Evolutionary conservation across 805 yeast genomes (phyloP).

Genomic region (Ogataea angusta): DNA sequence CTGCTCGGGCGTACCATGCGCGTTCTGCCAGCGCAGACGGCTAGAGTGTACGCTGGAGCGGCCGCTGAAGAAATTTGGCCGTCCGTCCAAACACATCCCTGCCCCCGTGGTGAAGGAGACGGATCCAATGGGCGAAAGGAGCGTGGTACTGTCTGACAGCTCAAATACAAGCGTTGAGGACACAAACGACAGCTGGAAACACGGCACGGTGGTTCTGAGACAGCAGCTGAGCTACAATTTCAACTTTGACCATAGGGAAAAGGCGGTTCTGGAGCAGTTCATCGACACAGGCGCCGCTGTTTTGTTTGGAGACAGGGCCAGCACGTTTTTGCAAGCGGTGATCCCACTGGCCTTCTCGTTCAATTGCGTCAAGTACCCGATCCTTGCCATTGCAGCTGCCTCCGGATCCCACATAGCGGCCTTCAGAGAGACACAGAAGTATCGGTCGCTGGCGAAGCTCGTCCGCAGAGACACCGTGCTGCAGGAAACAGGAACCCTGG

Average conservation of each 20-base stretch:
- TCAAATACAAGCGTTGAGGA: background rate
- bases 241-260: conserved; percentile 1
- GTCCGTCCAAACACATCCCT: conserved; percentile 5
- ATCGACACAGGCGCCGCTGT: background rate
- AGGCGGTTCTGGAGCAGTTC: conserved; percentile 1
- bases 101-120: background rate
- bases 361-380: background rate
- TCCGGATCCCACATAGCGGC: background rate
- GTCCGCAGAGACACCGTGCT: background rate
- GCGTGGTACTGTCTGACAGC: background rate
- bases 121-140: background rate
- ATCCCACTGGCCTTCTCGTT: conserved; percentile 2
- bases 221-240: conserved; percentile 4
- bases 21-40: conserved; percentile 1
- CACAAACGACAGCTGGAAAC: background rate
- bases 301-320: conserved; percentile 1
- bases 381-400: conserved; percentile 3
- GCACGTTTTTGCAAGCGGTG: background rate
- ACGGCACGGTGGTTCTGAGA: background rate
- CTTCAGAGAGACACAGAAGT: conserved; percentile 4
- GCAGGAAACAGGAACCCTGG: background rate
- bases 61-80: conserved; percentile 8
- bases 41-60: conserved; percentile 3
- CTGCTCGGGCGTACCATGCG: conserved; percentile 6
- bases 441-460: conserved; percentile 4